Evolutionary conservation across 192 early-diverging fungal genomes (phyloP).

Genomic region (Ambispora gerdemannii): DNA sequence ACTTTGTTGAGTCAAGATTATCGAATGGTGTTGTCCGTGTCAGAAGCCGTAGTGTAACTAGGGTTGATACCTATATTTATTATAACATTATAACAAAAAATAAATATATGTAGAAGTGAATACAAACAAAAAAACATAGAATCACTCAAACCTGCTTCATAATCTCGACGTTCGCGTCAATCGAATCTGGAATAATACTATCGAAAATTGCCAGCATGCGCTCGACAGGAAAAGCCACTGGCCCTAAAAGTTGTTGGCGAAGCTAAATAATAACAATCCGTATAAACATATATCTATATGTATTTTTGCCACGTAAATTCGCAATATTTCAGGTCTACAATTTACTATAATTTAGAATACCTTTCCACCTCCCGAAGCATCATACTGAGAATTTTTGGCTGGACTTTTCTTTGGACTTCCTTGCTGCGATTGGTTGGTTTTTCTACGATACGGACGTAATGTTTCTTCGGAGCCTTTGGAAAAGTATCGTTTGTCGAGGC

Average conservation of each 20-base stretch:
- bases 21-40: constrained; percentile 66
- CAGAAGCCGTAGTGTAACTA: constrained; percentile 77
- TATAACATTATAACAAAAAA: constrained; percentile 33
- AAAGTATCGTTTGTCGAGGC: constrained; percentile 86
- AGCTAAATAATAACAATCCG: constrained; percentile 33
- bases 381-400: no score
- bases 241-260: constrained; percentile 86
- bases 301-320: no score
- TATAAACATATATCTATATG: background rate
- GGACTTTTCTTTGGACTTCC: constrained; percentile 47
- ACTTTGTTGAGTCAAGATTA: constrained; percentile 78
- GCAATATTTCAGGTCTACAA: no score
- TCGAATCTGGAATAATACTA: constrained; percentile 69
- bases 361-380: no score
- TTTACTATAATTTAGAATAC: no score
- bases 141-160: constrained; percentile 50
- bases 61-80: constrained; percentile 66
- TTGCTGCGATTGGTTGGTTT: constrained; percentile 34
- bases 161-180: constrained; percentile 75
- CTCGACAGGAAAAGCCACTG: constrained; percentile 91
- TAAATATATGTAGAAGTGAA: no score
- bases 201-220: constrained; percentile 97
- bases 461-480: constrained; percentile 50
- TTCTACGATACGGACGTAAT: background rate
- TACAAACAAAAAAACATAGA: constrained; percentile 13